Evolutionary conservation across 805 yeast species (phyloP), one percentile per base, ranked within the genome.

Genomic region (Candida chauliodis): DNA sequence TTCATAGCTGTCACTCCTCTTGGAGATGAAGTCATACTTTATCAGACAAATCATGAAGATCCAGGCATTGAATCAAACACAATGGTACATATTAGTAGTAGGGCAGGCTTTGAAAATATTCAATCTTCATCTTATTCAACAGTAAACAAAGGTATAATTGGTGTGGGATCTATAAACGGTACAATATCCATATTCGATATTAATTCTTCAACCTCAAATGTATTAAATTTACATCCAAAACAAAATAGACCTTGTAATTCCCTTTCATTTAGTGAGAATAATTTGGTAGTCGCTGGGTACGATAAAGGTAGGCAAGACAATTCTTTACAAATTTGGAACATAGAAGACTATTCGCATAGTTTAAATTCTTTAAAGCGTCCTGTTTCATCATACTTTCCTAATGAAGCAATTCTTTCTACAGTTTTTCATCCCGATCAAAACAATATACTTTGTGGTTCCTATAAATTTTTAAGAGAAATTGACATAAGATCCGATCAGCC

Each of bases 291-390:
- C 0, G 77, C 82, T 25, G 95, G 95, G 1, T 73, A 81, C 41
- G 96, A 88, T 45, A 76, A 86, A 47, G 81, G 83, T 15, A 70
- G 89, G 37, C 85, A 78, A 46, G 95, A 85, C 49, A 76, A 78
- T 42, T 80, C 91, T 16, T 61, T 90, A 30, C 84, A 84, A 47
- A 69, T 90, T 4, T 90, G 93, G 90, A 88, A 87, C 53, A 67
- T 85, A 3, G 77, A 75, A 39, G 79, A 79, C 47, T 82, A 78
- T 44, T 63, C 76, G 1, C 58, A 67, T 33, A 58, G 57, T 30
- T 63, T 71, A 36, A 66, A 66, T 16, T 72, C 71, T 41, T 76
- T 75, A 23, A 66, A 69, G n/a, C 44, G 73, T 38, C 81, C 86
- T 3, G 58, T 76, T 7, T 66, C 70, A 34, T 70, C 83, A 0